Evolutionary conservation across 257 asterid genomes (phyloP).

Genomic region (Solanum etuberosum): DNA sequence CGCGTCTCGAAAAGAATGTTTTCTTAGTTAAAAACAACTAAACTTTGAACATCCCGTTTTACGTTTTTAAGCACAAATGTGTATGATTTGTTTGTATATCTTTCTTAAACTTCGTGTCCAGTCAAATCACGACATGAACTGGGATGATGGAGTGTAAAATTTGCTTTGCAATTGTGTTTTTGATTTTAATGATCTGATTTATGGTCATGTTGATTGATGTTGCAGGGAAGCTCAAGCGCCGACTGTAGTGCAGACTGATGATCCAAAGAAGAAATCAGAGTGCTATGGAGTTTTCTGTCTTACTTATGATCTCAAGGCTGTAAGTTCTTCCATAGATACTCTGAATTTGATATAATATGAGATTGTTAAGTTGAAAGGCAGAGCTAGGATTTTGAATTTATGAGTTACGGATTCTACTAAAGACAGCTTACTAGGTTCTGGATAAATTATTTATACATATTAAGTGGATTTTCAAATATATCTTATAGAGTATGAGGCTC

Average conservation of each 20-base stretch:
- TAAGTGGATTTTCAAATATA: neutral
- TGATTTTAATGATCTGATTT: neutral
- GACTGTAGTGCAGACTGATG: constrained; percentile 49
- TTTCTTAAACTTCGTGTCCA: neutral
- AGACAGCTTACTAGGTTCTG: neutral
- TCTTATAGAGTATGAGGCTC: neutral
- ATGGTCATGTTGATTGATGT: neutral
- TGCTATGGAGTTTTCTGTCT: constrained; percentile 94
- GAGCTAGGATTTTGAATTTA: neutral
- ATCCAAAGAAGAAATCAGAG: constrained; percentile 59
- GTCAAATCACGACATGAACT: neutral
- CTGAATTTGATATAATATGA: neutral
- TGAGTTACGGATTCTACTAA: neutral
- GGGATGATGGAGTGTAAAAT: neutral
- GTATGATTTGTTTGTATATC: neutral
- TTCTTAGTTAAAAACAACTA: neutral
- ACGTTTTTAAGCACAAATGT: no score
- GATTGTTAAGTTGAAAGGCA: neutral
- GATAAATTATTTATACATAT: neutral
- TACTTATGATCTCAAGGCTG: constrained; percentile 96
- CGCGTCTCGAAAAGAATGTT: neutral
- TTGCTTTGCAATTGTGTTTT: neutral
- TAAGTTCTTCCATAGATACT: constrained; percentile 18
- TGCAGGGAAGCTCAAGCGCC: constrained; percentile 74
- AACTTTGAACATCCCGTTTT: neutral